Base-by-base conservation (phyloP, 2,329 filamentous ascomycete species). In the Aspergillus niger region DNA sequence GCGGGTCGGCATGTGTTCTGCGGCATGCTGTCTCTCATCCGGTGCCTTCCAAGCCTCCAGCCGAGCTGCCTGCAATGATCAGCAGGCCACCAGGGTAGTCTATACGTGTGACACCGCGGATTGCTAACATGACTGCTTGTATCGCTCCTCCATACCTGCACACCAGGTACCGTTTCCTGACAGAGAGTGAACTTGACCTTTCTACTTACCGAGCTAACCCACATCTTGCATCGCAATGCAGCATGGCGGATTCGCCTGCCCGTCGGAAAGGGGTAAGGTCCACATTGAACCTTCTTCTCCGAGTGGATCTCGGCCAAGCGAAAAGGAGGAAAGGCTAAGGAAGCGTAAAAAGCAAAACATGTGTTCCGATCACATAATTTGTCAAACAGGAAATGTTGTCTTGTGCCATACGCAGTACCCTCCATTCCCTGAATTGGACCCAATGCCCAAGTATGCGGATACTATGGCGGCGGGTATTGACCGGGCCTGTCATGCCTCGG, bases 391-490 rank as follows among this genome's bases (percentile, higher is more conserved):
- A 13, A 24, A 49, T 11, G 13, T 11, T 10, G 7, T 20, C 47
- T 50, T 30, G 15, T 50, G n/a, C 26, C 11, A 44, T 11, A 13
- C 41, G 41, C 20, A 24, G 41, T 7, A 13, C 41, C 41, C 47
- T 32, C 59, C 41, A 47, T 26, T 55, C 20, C 22, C 38, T 49
- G 41, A 65, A 57, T 65, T 47, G 26, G 26, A 5, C 26, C 26
- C 26, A 30, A 30, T 50, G 15, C 49, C 44, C 36, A 36, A 30
- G 11, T 22, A 56, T 61, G 47, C 36, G 36, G 8, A 39, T 55
- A 22, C 41, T 43, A 51, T 58, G 54, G 59, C 61, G 54, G 57
- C 54, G 61, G 41, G 62, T 51, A 36, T 51, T 36, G 44, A 44
- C 49, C 48, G 26, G 47, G 38, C 51, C 41, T 49, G 26, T 51